Conservation (phyloP, 345 rosid genomes). For the Hibiscus tridactylites region DNA sequence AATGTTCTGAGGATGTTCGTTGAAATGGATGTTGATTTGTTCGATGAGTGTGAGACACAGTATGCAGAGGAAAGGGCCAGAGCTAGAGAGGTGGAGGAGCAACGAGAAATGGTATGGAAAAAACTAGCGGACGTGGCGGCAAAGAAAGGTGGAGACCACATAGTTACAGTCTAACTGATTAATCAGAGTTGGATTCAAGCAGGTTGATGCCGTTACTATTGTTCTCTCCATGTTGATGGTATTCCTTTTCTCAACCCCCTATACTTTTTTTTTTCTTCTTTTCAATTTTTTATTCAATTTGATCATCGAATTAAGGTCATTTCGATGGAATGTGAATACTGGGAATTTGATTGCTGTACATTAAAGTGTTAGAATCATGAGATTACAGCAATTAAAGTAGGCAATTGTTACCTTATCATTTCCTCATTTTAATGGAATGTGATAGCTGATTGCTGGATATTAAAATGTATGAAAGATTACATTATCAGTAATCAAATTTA, state of each 20-base stretch:
- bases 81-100: slow-evolving; percentile 54
- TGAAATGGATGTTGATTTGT: slow-evolving; percentile 73
- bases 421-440: not conserved
- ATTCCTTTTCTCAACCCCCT: slow-evolving; percentile 23
- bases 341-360: not conserved
- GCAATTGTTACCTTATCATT: not conserved
- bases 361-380: not conserved
- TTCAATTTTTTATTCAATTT: slow-evolving; percentile 1
- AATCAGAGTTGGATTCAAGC: not conserved
- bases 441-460: not conserved
- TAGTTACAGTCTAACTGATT: slow-evolving; percentile 35
- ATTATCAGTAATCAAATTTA: not conserved
- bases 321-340: not conserved
- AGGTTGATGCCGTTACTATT: not conserved
- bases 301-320: slow-evolving; percentile 11
- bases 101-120: slow-evolving; percentile 62
- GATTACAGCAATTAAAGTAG: not conserved
- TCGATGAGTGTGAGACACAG: slow-evolving; percentile 64
- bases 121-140: slow-evolving; percentile 63
- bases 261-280: not conserved
- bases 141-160: slow-evolving; percentile 40
- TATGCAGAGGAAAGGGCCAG: slow-evolving; percentile 48
- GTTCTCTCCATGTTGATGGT: slow-evolving; percentile 21
- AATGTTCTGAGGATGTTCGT: slow-evolving; percentile 74
- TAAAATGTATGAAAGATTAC: not conserved